These are phyloP conservation scores for Pyrus communis DNA, from an alignment of 306 rosid species.

Conservation along the genomic window DNA sequence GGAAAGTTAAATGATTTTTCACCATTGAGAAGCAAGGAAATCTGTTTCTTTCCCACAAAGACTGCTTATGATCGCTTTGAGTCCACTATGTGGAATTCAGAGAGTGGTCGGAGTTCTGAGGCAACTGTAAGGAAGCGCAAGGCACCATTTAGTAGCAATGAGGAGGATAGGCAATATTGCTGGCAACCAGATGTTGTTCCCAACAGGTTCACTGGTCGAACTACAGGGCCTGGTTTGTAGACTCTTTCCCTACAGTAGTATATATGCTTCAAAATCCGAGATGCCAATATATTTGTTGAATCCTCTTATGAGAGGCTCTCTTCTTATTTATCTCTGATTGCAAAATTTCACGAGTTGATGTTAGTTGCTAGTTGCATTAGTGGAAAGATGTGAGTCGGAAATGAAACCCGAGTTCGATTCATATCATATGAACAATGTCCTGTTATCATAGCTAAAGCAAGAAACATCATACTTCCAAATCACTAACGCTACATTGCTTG, in stretches of 20 bases:
- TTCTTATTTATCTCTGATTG: slow-evolving; percentile 45
- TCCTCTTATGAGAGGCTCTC: slow-evolving; percentile 44
- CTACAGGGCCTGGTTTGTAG: slow-evolving; percentile 70
- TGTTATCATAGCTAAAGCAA: background rate
- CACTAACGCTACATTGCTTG: background rate
- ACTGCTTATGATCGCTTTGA: slow-evolving; percentile 41
- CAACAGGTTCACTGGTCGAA: slow-evolving; percentile 47
- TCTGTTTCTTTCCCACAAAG: slow-evolving; percentile 54
- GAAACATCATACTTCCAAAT: background rate
- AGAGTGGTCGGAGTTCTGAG: slow-evolving; percentile 45
- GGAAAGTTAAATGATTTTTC: slow-evolving; percentile 35
- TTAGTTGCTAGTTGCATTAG: slow-evolving; percentile 42
- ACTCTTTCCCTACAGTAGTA: slow-evolving; percentile 42
- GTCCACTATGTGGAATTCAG: slow-evolving; percentile 38
- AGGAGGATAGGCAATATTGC: slow-evolving; percentile 75
- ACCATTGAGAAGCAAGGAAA: slow-evolving; percentile 38
- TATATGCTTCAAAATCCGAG: slow-evolving; percentile 41
- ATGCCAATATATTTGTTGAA: slow-evolving; percentile 34
- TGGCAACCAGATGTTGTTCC: slow-evolving; percentile 65
- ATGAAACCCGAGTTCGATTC: slow-evolving; percentile 32
- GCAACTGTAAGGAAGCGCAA: slow-evolving; percentile 58
- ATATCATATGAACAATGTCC: slow-evolving; percentile 1
- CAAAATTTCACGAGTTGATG: slow-evolving; percentile 31
- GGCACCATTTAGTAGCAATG: slow-evolving; percentile 46
- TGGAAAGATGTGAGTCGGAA: slow-evolving; percentile 44